Conservation (phyloP, 371 early-diverging fungal genomes). For the Batrachochytrium dendrobatidis region DNA sequence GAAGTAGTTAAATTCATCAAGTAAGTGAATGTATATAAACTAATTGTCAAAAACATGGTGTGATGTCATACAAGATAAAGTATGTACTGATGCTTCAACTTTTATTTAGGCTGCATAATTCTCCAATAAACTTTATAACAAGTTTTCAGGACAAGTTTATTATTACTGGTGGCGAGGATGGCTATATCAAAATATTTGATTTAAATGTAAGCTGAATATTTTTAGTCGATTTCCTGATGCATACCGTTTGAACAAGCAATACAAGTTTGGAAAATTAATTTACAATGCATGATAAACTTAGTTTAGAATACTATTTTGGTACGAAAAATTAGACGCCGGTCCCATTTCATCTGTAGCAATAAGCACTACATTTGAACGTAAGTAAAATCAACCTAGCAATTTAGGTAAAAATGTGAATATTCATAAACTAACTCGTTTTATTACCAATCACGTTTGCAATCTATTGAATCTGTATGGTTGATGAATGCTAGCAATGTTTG, state of each 20-base stretch:
- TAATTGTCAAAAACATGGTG: too few relatives aligned
- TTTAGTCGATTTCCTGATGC: too few relatives aligned
- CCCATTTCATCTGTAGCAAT: conserved; percentile 32
- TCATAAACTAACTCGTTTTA: too few relatives aligned
- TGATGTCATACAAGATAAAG: not conserved
- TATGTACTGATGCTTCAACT: too few relatives aligned
- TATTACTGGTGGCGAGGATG: conserved; percentile 38
- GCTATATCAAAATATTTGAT: conserved; percentile 38
- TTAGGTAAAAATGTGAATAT: not conserved
- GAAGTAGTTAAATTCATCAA: conserved; percentile 36
- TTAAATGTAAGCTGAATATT: conserved; percentile 22
- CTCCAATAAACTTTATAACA: conserved; percentile 25
- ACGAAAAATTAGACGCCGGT: conserved; percentile 32
- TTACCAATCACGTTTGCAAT: too few relatives aligned
- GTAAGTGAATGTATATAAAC: conserved; percentile 10
- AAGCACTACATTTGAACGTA: not conserved
- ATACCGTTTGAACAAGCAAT: not conserved
- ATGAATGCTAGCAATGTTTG: conserved; percentile 24
- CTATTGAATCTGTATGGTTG: too few relatives aligned
- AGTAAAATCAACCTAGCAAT: not conserved
- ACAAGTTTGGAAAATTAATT: not conserved
- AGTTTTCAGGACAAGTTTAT: conserved; percentile 26
- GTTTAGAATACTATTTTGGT: conserved; percentile 39
- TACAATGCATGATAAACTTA: conserved; percentile 7
- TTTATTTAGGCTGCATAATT: conserved; percentile 27